Base-by-base conservation (phyloP, 345 rosid species). In the Anastatica hierochuntica region DNA sequence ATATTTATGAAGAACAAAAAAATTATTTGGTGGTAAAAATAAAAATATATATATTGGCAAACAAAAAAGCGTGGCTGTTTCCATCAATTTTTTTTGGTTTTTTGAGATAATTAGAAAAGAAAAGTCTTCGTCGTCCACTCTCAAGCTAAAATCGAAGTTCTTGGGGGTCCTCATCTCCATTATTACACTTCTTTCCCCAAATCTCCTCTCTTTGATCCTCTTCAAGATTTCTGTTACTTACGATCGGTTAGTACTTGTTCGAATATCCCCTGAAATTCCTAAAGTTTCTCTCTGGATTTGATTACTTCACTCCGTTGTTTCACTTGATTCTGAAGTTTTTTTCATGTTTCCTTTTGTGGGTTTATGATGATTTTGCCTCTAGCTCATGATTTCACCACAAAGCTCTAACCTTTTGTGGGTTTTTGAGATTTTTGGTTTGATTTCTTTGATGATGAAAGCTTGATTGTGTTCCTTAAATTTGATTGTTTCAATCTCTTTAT, bases 81-180 rank as follows among this genome's bases (percentile, higher is more conserved):
- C 43, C 27, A 37, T 7, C 39, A 9, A 31, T 41, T 40, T 56
- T 46, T n/a, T n/a, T n/a, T n/a, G n/a, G 35, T 47, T 29, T 6
- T 24, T 10, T 17, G 46, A 53, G 38, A 43, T 3, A 51, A 30
- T 0, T 18, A 39, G 12, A 51, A 17, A 47, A n/a, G 11, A 55
- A 29, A 56, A 56, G 69, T 64, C 69, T 41, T 41, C 69, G 57
- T 48, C 69, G 26, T 56, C 62, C 67, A 53, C 67, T 53, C 67
- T 63, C 34, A 31, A 52, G 42, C 54, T 29, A 34, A 2, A 1
- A 63, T 26, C 54, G 7, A 53, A 53, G 45, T 15, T 46, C 50
- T 56, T 17, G 49, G 15, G 53, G 7, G 33, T 24, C 27, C 27
- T 61, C 53, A 26, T 54, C 60, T 45, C 48, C 12, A 53, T 48